Conservation (phyloP, 345 rosid species). For the Kernera saxatilis region DNA sequence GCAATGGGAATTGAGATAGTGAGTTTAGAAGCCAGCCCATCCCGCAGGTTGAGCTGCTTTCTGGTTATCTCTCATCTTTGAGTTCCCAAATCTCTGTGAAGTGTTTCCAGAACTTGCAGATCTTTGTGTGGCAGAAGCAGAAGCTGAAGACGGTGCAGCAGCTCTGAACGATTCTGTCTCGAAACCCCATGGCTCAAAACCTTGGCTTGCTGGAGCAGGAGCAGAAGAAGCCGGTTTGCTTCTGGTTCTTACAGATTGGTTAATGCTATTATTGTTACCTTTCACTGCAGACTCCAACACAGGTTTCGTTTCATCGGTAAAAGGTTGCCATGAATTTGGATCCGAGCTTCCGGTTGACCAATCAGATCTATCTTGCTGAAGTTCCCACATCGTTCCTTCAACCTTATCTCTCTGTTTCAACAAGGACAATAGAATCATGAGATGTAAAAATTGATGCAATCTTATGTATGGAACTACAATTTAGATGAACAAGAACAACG, state of each 20-base stretch:
- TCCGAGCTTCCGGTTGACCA: constrained; percentile 45
- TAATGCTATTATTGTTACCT: constrained; percentile 21
- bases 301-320: constrained; percentile 49
- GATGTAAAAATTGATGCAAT: constrained; percentile 1
- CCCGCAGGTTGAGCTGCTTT: constrained; percentile 80
- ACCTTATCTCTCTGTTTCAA: constrained; percentile 38
- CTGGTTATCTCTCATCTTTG: constrained; percentile 44
- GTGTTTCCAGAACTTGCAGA: constrained; percentile 45
- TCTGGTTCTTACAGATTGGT: constrained; percentile 53
- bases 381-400: constrained; percentile 37
- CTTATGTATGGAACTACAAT: not conserved
- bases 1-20: not conserved
- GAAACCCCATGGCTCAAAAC: constrained; percentile 72
- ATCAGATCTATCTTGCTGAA: constrained; percentile 46
- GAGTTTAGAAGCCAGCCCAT: constrained; percentile 87
- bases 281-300: constrained; percentile 40
- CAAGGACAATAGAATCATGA: constrained; percentile 11
- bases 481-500: not conserved
- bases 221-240: constrained; percentile 45
- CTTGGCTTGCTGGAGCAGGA: constrained; percentile 38
- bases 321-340: constrained; percentile 72
- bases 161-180: constrained; percentile 73
- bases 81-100: constrained; percentile 38
- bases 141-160: constrained; percentile 32
- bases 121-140: constrained; percentile 33